Evolutionary conservation across 2,329 filamentous ascomycete species (phyloP), one percentile per base, ranked within the genome.

Genomic region (Cadophora luteo-olivacea): DNA sequence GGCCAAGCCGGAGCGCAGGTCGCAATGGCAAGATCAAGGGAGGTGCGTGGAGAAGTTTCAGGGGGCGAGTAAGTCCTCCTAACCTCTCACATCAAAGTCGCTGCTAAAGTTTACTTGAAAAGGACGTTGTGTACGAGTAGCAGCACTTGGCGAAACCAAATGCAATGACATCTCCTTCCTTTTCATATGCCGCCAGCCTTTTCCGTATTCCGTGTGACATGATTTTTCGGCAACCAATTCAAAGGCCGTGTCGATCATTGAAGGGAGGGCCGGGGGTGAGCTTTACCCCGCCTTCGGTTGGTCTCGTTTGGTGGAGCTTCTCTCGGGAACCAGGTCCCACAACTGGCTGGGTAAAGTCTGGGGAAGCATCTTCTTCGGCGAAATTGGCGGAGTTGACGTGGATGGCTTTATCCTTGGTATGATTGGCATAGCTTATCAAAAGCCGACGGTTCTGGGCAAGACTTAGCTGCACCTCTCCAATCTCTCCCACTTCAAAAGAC

Each of bases 321-420:
- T 25, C 48, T 49, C 57, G 14, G 29, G 11, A 29, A 41, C 22
- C 19, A n/a, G 36, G 19, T n/a, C 29, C 45, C 45, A 45, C 41
- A 32, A 68, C 32, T 68, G 61, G 66, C 48, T 55, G 66, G 66
- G 8, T 68, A 68, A 68, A 68, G 41, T 57, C 48, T 65, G 66
- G 66, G 62, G 65, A 61, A 67, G 22, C n/a, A 22, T 60, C 9
- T 25, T 25, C 22, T 25, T 41, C 57, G 57, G 57, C 57, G 36
- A 19, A 25, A 45, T 45, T 60, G 32, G 57, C 57, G 57, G 22
- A 25, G 22, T 45, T 60, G 54, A 58, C 32, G 57, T 60, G 36
- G n/a, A 65, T 41, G 55, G 66, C 25, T 58, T 32, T 58, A 51
- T 55, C 55, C 32, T 64, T 64, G 48, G 32, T 41, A 33, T n/a